phyloP scores from a whole-genome alignment of 768 basidiomycete species.

The Pleurotus cornucopiae region DNA sequence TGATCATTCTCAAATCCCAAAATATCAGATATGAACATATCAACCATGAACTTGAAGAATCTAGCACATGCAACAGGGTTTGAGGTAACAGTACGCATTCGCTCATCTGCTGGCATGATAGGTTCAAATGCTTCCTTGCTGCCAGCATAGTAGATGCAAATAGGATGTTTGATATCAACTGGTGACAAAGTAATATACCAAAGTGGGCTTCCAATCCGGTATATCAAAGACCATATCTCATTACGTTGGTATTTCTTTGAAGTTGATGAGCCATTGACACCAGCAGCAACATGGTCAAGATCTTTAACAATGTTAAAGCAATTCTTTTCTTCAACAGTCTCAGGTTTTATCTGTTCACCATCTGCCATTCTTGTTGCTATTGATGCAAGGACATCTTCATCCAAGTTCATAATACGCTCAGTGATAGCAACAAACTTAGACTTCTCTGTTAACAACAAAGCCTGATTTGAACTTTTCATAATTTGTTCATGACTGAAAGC shows the following conservation, averaged over 20 bases:
- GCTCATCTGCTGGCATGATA: slow-evolving; percentile 11
- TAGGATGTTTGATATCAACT: not conserved
- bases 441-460: slow-evolving; percentile 24
- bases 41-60: slow-evolving; percentile 27
- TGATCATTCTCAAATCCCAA: slow-evolving; percentile 12
- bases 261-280: slow-evolving; percentile 21
- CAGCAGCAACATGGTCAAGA: slow-evolving; percentile 28
- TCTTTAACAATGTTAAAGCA: slow-evolving; percentile 30
- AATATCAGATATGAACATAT: slow-evolving; percentile 21
- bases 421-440: slow-evolving; percentile 22
- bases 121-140: slow-evolving; percentile 8
- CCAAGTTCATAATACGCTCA: slow-evolving; percentile 14
- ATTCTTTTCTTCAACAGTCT: slow-evolving; percentile 25
- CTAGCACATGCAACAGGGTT: slow-evolving; percentile 28
- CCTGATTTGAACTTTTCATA: slow-evolving; percentile 14
- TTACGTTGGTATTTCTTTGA: not conserved
- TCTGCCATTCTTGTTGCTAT: slow-evolving; percentile 17
- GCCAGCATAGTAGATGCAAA: slow-evolving; percentile 19
- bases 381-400: slow-evolving; percentile 17
- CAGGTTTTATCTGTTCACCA: slow-evolving; percentile 20
- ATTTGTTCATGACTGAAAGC: slow-evolving; percentile 28
- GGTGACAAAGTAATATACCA: slow-evolving; percentile 5
- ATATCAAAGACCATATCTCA: slow-evolving; percentile 15
- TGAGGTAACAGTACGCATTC: slow-evolving; percentile 9
- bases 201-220: slow-evolving; percentile 17